Conservation (phyloP, 805 yeast species). For the Teunomyces kruisii region DNA sequence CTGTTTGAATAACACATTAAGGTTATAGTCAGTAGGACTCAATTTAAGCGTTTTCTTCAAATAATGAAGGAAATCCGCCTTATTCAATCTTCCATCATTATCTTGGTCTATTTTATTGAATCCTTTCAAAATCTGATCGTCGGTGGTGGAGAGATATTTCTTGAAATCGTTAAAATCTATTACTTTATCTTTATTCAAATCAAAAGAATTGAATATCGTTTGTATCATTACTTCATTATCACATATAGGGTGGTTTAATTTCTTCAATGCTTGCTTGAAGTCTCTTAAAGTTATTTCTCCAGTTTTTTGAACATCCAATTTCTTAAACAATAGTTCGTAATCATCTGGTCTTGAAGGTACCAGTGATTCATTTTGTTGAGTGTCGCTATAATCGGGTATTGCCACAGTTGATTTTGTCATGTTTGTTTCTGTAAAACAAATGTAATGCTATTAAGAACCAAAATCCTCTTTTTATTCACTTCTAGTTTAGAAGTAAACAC, state of each 20-base stretch:
- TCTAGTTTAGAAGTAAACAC: too few relatives aligned
- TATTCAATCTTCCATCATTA: slow-evolving; percentile 67
- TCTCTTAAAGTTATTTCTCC: slow-evolving; percentile 52
- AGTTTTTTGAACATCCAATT: slow-evolving; percentile 37
- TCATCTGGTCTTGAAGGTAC: slow-evolving; percentile 19
- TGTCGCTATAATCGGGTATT: background rate
- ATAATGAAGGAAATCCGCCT: slow-evolving; percentile 66
- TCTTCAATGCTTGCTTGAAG: slow-evolving; percentile 45
- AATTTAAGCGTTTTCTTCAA: slow-evolving; percentile 53
- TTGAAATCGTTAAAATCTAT: slow-evolving; percentile 69
- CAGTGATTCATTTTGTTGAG: background rate
- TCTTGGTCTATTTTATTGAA: slow-evolving; percentile 69
- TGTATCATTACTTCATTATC: slow-evolving; percentile 58
- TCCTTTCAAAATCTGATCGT: slow-evolving; percentile 66
- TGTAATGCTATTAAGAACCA: too few relatives aligned
- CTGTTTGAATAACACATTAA: slow-evolving; percentile 55
- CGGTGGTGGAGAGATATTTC: slow-evolving; percentile 63
- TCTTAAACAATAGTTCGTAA: slow-evolving; percentile 32
- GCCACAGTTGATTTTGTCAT: background rate
- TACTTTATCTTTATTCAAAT: slow-evolving; percentile 52
- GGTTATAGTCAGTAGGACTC: slow-evolving; percentile 49
- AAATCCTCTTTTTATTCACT: too few relatives aligned
- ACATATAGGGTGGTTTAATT: slow-evolving; percentile 62
- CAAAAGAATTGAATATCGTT: slow-evolving; percentile 59
- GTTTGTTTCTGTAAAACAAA: background rate